A percentile compares a stretch with the other conserved stretches of the same genome.
Conservation (phyloP, 345 rosid genomes). For the Euphorbia pulcherrima region DNA sequence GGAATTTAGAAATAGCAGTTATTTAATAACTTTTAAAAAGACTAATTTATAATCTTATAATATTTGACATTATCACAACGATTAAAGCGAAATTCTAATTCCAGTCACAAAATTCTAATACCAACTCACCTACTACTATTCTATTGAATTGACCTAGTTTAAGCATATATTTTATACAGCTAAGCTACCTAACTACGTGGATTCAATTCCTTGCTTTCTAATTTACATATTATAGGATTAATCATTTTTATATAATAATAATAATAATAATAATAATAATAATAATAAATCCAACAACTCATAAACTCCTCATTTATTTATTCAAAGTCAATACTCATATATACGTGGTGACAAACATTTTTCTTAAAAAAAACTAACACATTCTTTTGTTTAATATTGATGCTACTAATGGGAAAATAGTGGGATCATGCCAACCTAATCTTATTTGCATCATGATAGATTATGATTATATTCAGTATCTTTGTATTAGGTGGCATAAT, state of each 20-base stretch:
- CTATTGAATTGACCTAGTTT: too few relatives aligned
- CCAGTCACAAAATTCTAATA: too few relatives aligned
- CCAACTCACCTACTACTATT: too few relatives aligned
- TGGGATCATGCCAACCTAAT: slow-evolving; percentile 23
- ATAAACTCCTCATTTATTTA: background rate
- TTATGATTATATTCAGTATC: background rate
- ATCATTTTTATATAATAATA: too few relatives aligned
- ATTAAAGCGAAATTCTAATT: too few relatives aligned
- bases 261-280: too few relatives aligned
- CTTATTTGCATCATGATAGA: slow-evolving; percentile 15
- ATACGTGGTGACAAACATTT: slow-evolving; percentile 12
- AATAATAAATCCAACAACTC: slow-evolving; percentile 14
- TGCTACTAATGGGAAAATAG: background rate
- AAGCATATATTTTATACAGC: too few relatives aligned
- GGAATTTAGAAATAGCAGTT: too few relatives aligned
- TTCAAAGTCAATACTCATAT: slow-evolving; percentile 3
- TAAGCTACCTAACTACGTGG: background rate
- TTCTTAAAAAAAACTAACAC: slow-evolving; percentile 4
- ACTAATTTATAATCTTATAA: too few relatives aligned
- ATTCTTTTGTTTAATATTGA: slow-evolving; percentile 7
- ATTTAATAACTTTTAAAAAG: too few relatives aligned
- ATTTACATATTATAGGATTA: too few relatives aligned
- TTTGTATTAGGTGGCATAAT: slow-evolving; percentile 11
- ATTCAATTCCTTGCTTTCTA: background rate
- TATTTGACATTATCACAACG: too few relatives aligned